Conservation (phyloP, 1,284 basidiomycete species). For the Thelephora terrestris region DNA sequence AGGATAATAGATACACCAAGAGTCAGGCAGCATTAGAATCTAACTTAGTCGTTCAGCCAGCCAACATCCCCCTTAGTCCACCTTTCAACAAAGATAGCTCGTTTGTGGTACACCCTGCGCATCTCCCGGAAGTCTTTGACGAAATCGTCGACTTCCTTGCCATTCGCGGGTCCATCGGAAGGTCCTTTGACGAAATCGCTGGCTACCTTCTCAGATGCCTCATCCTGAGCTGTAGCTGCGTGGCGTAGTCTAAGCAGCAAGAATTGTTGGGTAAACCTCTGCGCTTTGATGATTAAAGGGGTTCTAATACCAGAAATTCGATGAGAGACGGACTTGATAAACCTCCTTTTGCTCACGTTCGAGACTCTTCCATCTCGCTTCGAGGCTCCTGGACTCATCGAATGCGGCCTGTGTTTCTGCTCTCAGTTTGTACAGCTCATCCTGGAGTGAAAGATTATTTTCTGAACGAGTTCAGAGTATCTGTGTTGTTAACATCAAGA, state of each 20-base stretch:
- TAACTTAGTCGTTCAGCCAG: conserved; percentile 54
- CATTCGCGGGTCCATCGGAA: conserved; percentile 19
- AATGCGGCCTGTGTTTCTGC: conserved; percentile 78
- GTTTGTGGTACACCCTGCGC: conserved; percentile 81
- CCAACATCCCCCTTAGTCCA: conserved; percentile 78
- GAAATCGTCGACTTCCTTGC: conserved; percentile 74
- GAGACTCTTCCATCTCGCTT: conserved; percentile 73
- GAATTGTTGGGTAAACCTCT: conserved; percentile 82
- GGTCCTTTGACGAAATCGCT: conserved; percentile 65
- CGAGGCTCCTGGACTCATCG: conserved; percentile 70
- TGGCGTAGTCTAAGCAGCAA: conserved; percentile 79
- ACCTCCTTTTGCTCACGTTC: conserved; percentile 81
- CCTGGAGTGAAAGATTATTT: conserved; percentile 67
- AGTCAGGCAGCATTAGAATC: neutral
- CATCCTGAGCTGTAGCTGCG: conserved; percentile 82
- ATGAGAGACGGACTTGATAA: conserved; percentile 57
- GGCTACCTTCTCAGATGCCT: conserved; percentile 74
- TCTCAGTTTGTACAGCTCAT: conserved; percentile 61
- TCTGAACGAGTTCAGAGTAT: conserved; percentile 30
- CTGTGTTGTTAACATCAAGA: conserved; percentile 1
- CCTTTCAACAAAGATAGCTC: conserved; percentile 79
- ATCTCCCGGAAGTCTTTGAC: conserved; percentile 80
- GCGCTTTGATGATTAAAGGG: conserved; percentile 7
- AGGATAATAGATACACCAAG: no score
- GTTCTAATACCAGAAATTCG: neutral